phyloP scores from a whole-genome alignment of 441 rosid species.

The Aquilaria agallochum region DNA sequence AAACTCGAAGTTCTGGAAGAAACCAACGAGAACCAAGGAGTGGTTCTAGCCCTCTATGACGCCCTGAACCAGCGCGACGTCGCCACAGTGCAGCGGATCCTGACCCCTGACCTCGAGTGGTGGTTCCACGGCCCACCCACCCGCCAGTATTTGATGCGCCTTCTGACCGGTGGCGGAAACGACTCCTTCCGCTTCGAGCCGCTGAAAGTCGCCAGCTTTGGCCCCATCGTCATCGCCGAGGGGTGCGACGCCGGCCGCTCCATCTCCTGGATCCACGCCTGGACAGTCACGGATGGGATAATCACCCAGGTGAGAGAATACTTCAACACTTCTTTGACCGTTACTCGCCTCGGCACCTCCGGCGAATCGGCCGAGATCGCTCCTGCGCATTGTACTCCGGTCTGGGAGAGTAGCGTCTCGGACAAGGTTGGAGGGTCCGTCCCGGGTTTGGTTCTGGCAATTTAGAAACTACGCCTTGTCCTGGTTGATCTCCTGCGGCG shows the following conservation, averaged over 20 bases:
- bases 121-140: slow-evolving; percentile 47
- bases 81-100: slow-evolving; percentile 23
- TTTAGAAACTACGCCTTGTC: slow-evolving; percentile 9
- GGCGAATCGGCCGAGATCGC: slow-evolving; percentile 29
- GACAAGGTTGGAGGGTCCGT: slow-evolving; percentile 13
- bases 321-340: slow-evolving; percentile 66
- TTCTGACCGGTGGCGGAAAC: slow-evolving; percentile 26
- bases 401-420: slow-evolving; percentile 76
- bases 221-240: slow-evolving; percentile 46
- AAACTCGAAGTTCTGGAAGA: slow-evolving; percentile 19
- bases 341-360: slow-evolving; percentile 23
- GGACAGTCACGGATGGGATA: slow-evolving; percentile 64
- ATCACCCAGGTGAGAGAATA: slow-evolving; percentile 65
- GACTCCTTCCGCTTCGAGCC: slow-evolving; percentile 24
- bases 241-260: slow-evolving; percentile 36
- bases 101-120: slow-evolving; percentile 43
- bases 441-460: slow-evolving; percentile 19
- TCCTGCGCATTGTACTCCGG: slow-evolving; percentile 45
- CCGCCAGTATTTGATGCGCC: slow-evolving; percentile 36
- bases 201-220: slow-evolving; percentile 23
- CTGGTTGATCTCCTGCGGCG: slow-evolving; percentile 9
- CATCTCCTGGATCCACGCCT: slow-evolving; percentile 65
- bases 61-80: slow-evolving; percentile 31
- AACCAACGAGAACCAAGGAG: slow-evolving; percentile 13
- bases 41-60: slow-evolving; percentile 30